phyloP scores from a whole-genome alignment of 345 rosid genomes.

The Kandelia obovata region DNA sequence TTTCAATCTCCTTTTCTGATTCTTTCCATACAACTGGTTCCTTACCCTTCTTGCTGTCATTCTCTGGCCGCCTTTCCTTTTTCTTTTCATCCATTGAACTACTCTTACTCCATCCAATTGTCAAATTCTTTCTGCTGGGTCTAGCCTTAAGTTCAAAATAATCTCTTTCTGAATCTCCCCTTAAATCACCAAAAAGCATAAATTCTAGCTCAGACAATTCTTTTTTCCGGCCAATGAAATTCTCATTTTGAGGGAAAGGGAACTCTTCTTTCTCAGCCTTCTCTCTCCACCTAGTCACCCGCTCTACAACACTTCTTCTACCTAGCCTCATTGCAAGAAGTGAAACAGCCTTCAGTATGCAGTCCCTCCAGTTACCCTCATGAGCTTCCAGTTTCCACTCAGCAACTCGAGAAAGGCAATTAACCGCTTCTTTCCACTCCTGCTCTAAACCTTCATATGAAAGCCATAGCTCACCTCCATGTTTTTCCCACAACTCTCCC shows the following conservation, averaged over 20 bases:
- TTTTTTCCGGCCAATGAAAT: slow-evolving; percentile 83
- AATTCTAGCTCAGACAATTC: slow-evolving; percentile 85
- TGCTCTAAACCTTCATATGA: slow-evolving; percentile 80
- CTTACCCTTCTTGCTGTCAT: slow-evolving; percentile 63
- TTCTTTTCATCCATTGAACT: slow-evolving; percentile 45
- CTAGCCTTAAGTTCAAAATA: slow-evolving; percentile 80
- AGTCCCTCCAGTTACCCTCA: slow-evolving; percentile 89
- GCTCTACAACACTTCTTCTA: slow-evolving; percentile 82
- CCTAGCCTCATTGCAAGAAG: slow-evolving; percentile 74
- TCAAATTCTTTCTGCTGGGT: slow-evolving; percentile 68
- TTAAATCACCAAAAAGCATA: slow-evolving; percentile 77
- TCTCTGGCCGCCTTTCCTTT: slow-evolving; percentile 26
- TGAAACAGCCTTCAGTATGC: slow-evolving; percentile 68
- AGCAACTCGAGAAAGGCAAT: slow-evolving; percentile 60
- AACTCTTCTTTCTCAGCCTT: slow-evolving; percentile 81
- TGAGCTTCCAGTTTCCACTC: slow-evolving; percentile 94
- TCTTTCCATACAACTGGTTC: slow-evolving; percentile 93
- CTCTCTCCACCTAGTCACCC: slow-evolving; percentile 79
- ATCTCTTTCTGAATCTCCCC: slow-evolving; percentile 71
- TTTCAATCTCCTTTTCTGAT: slow-evolving; percentile 92
- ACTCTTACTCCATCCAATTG: slow-evolving; percentile 66
- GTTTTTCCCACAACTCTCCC: slow-evolving; percentile 93
- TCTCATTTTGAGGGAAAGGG: slow-evolving; percentile 76
- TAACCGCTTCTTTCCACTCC: slow-evolving; percentile 92
- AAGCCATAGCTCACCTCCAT: slow-evolving; percentile 85